phyloP scores from a whole-genome alignment of 139 green algal genomes.

The Eudorina sp. region DNA sequence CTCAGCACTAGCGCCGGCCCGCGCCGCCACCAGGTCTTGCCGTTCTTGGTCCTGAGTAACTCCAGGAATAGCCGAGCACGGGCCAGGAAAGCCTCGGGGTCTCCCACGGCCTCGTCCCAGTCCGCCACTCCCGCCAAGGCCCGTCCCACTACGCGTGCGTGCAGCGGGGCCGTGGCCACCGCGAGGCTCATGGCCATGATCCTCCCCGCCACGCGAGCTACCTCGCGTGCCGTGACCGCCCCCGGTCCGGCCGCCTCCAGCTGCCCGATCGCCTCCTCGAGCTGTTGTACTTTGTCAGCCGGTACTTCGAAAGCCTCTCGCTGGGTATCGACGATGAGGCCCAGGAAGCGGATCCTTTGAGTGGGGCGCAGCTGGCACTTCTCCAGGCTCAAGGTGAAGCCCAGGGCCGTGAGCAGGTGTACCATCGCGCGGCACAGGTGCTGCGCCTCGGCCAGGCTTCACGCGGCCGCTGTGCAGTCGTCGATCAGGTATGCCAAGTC shows the following conservation, averaged over 20 bases:
- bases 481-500: not conserved
- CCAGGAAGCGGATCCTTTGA: slow-evolving; percentile 11
- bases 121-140: not conserved
- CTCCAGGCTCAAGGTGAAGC: not conserved
- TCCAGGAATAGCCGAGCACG: not conserved
- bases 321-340: not conserved
- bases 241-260: not conserved
- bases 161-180: not conserved
- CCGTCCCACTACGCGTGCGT: not conserved
- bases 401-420: not conserved
- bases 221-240: not conserved
- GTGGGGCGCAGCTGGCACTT: slow-evolving; percentile 19
- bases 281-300: not conserved
- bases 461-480: not conserved
- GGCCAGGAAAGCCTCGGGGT: not conserved
- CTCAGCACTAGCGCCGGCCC: not conserved
- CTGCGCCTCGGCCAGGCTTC: not conserved
- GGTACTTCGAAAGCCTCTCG: not conserved
- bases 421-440: not conserved
- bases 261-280: not conserved
- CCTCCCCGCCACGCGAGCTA: not conserved
- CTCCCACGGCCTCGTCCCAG: slow-evolving; percentile 13
- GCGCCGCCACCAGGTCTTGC: too few relatives aligned
- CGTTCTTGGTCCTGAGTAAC: not conserved
- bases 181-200: slow-evolving; percentile 8